phyloP scores from a whole-genome alignment of 1,284 basidiomycete genomes.

The Ustanciosporium gigantosporum region DNA sequence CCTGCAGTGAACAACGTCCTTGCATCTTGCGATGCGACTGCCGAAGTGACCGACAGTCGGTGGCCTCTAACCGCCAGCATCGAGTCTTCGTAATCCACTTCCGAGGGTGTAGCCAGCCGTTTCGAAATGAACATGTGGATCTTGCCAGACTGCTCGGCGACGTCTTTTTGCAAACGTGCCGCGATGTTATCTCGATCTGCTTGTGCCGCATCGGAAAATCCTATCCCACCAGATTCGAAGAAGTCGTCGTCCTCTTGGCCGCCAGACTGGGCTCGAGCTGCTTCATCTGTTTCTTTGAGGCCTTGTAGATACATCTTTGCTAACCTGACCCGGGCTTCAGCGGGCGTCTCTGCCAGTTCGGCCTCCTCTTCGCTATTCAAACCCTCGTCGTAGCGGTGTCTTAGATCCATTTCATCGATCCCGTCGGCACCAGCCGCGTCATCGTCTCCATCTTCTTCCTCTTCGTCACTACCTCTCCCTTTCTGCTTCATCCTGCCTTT shows the following conservation, averaged over 20 bases:
- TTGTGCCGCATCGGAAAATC: slow-evolving; percentile 80
- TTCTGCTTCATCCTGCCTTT: neutral
- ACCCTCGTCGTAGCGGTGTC: slow-evolving; percentile 36
- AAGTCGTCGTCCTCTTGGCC: slow-evolving; percentile 22
- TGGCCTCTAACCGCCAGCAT: slow-evolving; percentile 69
- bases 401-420: slow-evolving; percentile 52
- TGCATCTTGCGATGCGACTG: slow-evolving; percentile 72
- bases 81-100: neutral
- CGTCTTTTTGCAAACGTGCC: slow-evolving; percentile 71
- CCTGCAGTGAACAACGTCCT: slow-evolving; percentile 65
- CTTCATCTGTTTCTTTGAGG: slow-evolving; percentile 62
- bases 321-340: slow-evolving; percentile 85
- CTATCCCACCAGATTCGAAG: slow-evolving; percentile 63
- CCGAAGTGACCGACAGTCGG: slow-evolving; percentile 75
- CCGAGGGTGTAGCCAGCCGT: slow-evolving; percentile 46
- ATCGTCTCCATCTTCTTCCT: slow-evolving; percentile 14
- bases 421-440: slow-evolving; percentile 19
- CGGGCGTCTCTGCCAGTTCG: slow-evolving; percentile 72
- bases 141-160: slow-evolving; percentile 63
- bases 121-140: slow-evolving; percentile 73
- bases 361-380: slow-evolving; percentile 43
- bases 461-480: neutral
- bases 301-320: slow-evolving; percentile 87
- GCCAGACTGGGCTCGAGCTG: neutral
- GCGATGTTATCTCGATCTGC: slow-evolving; percentile 90